Percentiles rank a stretch among this genome's conserved stretches.
These are phyloP conservation scores for Xylaria sp. DNA, from an alignment of 2,329 filamentous ascomycete species.

Conservation along the genomic window DNA sequence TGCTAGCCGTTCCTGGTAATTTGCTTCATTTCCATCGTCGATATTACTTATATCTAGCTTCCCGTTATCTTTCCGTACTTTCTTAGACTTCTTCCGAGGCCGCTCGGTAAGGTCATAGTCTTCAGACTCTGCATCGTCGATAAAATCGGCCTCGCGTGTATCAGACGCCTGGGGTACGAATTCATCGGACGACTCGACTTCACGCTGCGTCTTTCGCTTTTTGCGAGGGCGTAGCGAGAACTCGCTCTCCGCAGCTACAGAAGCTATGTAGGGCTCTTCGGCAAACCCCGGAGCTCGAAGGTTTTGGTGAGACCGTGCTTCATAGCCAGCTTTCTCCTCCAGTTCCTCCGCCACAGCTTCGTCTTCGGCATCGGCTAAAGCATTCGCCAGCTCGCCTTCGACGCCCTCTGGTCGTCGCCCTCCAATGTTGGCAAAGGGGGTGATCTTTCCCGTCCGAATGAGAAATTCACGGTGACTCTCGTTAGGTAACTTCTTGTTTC, in stretches of 20 bases:
- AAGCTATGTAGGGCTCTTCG: slow-evolving; percentile 46
- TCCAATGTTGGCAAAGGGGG: slow-evolving; percentile 83
- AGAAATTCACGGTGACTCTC: slow-evolving; percentile 88
- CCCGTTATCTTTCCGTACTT: slow-evolving; percentile 42
- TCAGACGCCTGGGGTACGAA: slow-evolving; percentile 43
- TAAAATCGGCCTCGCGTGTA: slow-evolving; percentile 35
- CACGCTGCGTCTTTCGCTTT: slow-evolving; percentile 49
- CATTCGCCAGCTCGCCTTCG: slow-evolving; percentile 73
- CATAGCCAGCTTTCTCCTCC: slow-evolving; percentile 46
- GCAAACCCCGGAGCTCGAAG: slow-evolving; percentile 74
- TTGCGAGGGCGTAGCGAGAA: slow-evolving; percentile 63
- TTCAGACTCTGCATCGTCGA: slow-evolving; percentile 42
- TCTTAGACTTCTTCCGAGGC: slow-evolving; percentile 46
- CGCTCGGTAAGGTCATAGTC: slow-evolving; percentile 44
- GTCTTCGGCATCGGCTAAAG: slow-evolving; percentile 80
- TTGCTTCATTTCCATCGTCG: slow-evolving; percentile 85
- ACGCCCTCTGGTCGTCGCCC: slow-evolving; percentile 63
- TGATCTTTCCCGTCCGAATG: slow-evolving; percentile 96
- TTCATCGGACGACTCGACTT: slow-evolving; percentile 47
- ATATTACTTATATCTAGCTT: slow-evolving; percentile 60
- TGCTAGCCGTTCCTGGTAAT: slow-evolving; percentile 75
- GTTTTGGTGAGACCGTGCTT: slow-evolving; percentile 69
- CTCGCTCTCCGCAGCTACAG: slow-evolving; percentile 48
- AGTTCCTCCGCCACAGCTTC: slow-evolving; percentile 60
- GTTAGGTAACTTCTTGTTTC: slow-evolving; percentile 68